Evolutionary conservation across 768 basidiomycete genomes (phyloP).

Genomic region (Tricholoma flavovirens): DNA sequence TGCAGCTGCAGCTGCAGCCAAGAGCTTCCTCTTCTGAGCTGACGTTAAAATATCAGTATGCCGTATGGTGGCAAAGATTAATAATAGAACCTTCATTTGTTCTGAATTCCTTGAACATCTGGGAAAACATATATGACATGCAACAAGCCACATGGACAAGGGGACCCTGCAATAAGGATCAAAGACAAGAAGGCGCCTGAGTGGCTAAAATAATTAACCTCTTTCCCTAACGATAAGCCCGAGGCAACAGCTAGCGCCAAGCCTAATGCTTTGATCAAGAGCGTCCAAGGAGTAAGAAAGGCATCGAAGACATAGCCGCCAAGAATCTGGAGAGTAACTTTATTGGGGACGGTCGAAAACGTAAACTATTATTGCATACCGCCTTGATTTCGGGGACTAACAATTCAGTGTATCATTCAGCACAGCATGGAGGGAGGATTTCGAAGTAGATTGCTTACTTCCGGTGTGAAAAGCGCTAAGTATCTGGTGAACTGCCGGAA

Average conservation of each 20-base stretch:
- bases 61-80: not conserved
- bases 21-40: slow-evolving; percentile 77
- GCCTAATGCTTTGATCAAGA: slow-evolving; percentile 80
- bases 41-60: not conserved
- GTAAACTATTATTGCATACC: slow-evolving; percentile 30
- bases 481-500: slow-evolving; percentile 5
- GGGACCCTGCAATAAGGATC: slow-evolving; percentile 48
- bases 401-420: not conserved
- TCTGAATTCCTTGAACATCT: slow-evolving; percentile 64
- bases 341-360: not conserved
- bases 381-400: slow-evolving; percentile 78
- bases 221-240: slow-evolving; percentile 80
- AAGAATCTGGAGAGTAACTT: slow-evolving; percentile 46
- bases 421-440: not conserved
- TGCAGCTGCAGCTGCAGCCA: slow-evolving; percentile 80
- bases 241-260: slow-evolving; percentile 81
- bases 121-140: slow-evolving; percentile 65
- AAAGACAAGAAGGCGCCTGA: not conserved
- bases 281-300: slow-evolving; percentile 81
- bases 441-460: slow-evolving; percentile 42
- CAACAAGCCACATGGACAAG: slow-evolving; percentile 84
- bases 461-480: slow-evolving; percentile 71
- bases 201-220: slow-evolving; percentile 41
- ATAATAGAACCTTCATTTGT: slow-evolving; percentile 63
- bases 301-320: slow-evolving; percentile 84